Base-by-base conservation (phyloP, 2,329 filamentous ascomycete species). In the Akanthomyces uredinophilus region DNA sequence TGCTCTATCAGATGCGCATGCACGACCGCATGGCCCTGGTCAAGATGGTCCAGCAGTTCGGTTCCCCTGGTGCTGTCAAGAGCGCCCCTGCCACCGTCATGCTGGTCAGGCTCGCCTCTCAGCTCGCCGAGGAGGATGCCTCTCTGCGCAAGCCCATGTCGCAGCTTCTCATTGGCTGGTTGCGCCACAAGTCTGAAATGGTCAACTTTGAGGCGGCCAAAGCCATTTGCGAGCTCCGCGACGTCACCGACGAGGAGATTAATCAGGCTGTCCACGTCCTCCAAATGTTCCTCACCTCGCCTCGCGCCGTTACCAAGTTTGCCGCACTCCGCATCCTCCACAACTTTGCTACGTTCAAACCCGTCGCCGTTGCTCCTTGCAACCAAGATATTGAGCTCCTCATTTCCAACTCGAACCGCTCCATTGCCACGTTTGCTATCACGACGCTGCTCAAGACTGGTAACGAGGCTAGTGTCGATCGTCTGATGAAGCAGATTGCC, bases 11-110 rank as follows among this genome's bases (percentile, higher is more conserved):
- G 78, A 98, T 98, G 92, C 90, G 95, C 71, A 90, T 90, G 70
- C 93, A 97, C 75, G 95, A 99, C 76, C 87, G 95, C 70, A 99
- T 99, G 95, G 93, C 95, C 24, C 79, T 99, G 69, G 94, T 98
- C 64, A 99, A 99, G 84, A 98, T 99, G 95, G 94, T 99, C n/a
- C 95, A 99, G 79, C 95, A 99, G 76, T 98, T 97, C 74, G 92
- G 92, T 58, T 88, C 89, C 59, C 86, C 92, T 18, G 95, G 95
- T 63, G 92, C 92, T 13, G 89, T 98, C 65, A 98, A 97, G 86
- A 97, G 91, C 76, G 92, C 95, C 22, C 91, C 94, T 64, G 95
- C 93, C 39, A 89, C 93, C 63, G 87, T 99, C 56, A 88, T 99
- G 85, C 83, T 99, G 32, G 95, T 99, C 61, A 86, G 95, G 68